Evolutionary conservation across 2,329 filamentous ascomycete genomes (phyloP), one percentile per base, ranked within the genome.

Genomic region (Ilyonectria destructans): DNA sequence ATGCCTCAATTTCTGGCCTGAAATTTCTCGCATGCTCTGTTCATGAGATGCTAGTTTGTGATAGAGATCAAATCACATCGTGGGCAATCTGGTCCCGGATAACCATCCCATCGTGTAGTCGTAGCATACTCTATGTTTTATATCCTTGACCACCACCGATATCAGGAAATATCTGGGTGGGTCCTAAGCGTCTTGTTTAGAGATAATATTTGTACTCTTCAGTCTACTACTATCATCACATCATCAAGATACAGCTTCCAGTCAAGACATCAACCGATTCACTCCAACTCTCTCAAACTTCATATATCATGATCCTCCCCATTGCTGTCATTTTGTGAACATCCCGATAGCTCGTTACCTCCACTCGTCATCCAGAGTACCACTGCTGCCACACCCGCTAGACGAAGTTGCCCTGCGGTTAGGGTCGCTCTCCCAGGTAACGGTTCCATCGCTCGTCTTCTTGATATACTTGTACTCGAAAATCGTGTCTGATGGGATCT

Each of bases 401-500:
- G 54, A 65, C 0, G 67, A 71, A 0, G 48, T 23, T 21, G 66
- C 67, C 7, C 60, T 37, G 45, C 82, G 74, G 59, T 85, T 84
- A 0, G 82, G 81, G 23, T 89, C 89, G 58, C 82, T 85, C 78
- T 91, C 89, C 89, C 89, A 92, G 0, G 81, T 83, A 6, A 89
- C 81, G 0, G 77, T 79, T 0, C 89, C 88, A 71, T 83, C 81
- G 1, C 75, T 77, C n/a, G 81, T 82, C 48, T 88, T 84, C 71
- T 86, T 86, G 70, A 92, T 84, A 73, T 88, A 92, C 79, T 92
- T 91, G 77, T 91, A 92, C 77, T 87, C 77, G 66, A 92, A 85
- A 0, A 76, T 80, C 0, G 81, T 84, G 1, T 88, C 89, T 0
- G 88, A 83, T 0, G 86, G 82, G 10, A 92, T 76, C 26, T 78